Base-by-base conservation (phyloP, 495 filamentous ascomycete species). In the Chlorociboria aeruginascens region DNA sequence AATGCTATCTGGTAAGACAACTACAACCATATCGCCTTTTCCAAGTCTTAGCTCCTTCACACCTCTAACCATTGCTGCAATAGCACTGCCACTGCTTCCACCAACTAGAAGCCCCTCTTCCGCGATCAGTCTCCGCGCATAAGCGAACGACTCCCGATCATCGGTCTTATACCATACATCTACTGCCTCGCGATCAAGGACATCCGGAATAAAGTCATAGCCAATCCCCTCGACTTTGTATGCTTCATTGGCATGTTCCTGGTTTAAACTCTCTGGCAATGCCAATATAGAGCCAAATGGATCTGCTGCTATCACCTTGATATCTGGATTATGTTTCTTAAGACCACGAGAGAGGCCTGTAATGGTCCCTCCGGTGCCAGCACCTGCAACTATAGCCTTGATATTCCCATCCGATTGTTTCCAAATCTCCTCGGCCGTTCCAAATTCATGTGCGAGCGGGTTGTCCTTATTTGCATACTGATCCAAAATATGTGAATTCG, bases 211-310 rank as follows among this genome's bases (percentile, higher is more conserved):
- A 60, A 99, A 99, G 60, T 99, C 92, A 60, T 99, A 99, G 17
- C 92, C 92, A 59, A 99, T 97, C 16, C 92, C 92, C 68, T 99
- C 92, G 0, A 99, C 92, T 68, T 97, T 97, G 62, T 99, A 99
- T 6, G 84, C 71, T 53, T 85, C 82, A 60, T 95, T 86, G 31
- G 72, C 77, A 53, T 83, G 74, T 48, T 83, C 78, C 40, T 82
- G 73, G 56, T 99, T 97, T 45, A 97, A 68, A 7, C 65, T 49
- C 48, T 78, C 73, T 6, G 92, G 92, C 14, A 89, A 53, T 14
- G 92, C 92, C 17, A 99, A 70, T 55, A 96, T 83, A 31, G 83
- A 89, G 4, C 92, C 92, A 35, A 84, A 72, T 4, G 92, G 92
- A 66, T 99, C 92, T 3, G 92, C 92, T 3, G 86, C 89, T 35